A percentile compares a stretch with the other conserved stretches of the same genome.
These are phyloP conservation scores for Diplodia sapinea DNA, from an alignment of 2,329 filamentous ascomycete species.

Conservation along the genomic window DNA sequence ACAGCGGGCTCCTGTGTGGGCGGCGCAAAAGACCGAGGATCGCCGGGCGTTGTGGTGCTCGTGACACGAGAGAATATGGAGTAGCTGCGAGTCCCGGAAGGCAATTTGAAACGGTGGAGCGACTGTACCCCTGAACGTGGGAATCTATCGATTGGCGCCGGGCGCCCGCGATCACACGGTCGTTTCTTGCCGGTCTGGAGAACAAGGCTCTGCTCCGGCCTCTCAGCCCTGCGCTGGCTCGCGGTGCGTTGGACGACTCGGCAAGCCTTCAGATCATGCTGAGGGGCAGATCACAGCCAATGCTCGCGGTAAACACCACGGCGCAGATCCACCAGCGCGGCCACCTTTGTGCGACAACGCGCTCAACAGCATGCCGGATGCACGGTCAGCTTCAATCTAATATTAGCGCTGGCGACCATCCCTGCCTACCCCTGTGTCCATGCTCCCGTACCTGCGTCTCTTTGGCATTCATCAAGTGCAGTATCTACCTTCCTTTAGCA, in stretches of 20 bases:
- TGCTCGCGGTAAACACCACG: conserved; percentile 26
- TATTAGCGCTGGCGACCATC: conserved; percentile 31
- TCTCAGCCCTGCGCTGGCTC: conserved; percentile 22
- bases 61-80: conserved; percentile 27
- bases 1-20: conserved; percentile 2
- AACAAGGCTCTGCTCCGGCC: background rate
- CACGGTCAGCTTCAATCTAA: conserved; percentile 25
- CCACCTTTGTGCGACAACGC: conserved; percentile 27
- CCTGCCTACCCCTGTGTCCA: conserved; percentile 30
- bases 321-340: conserved; percentile 12
- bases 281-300: conserved; percentile 20
- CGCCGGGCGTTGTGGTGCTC: conserved; percentile 15
- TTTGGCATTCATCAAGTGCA: conserved; percentile 25
- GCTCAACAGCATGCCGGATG: conserved; percentile 25
- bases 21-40: conserved; percentile 19
- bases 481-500: conserved; percentile 21
- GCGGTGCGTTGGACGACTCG: conserved; percentile 9
- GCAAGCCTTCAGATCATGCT: conserved; percentile 10
- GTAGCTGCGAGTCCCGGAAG: conserved; percentile 18
- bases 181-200: conserved; percentile 17
- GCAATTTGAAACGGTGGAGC: conserved; percentile 29
- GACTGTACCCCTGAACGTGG: conserved; percentile 25
- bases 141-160: conserved; percentile 30
- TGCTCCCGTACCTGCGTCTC: conserved; percentile 25
- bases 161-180: conserved; percentile 18